Evolutionary conservation across 2,329 filamentous ascomycete species (phyloP), one percentile per base, ranked within the genome.

Genomic region (Aspergillus sp.): DNA sequence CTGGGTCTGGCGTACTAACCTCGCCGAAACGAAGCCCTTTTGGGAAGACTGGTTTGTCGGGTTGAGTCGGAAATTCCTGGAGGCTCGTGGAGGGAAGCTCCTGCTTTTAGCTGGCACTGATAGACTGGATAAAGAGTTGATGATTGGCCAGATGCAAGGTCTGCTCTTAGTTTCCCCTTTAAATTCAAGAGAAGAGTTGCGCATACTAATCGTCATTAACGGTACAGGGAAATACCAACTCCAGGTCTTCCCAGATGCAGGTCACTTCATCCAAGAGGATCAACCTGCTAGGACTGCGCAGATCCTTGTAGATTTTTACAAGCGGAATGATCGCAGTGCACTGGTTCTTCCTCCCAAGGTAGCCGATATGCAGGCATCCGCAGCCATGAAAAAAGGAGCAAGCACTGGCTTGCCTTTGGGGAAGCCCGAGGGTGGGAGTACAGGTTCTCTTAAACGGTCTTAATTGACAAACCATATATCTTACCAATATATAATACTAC

Each of bases 111-210:
- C 93, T 3, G 93, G 93, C 17, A 96, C 93, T 11, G 93, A 97
- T 76, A 82, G 93, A 48, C 74, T 97, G 56, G 93, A 97, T 71
- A 96, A 90, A 63, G 93, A 96, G 69, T 77, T 97, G 68, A 96
- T 91, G 74, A 96, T 97, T 72, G 93, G 93, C 15, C 93, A 97
- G 76, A 97, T 97, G 93, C 93, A 97, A 80, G 93, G 91, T 89
- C 78, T 65, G 74, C 69, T 54, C 57, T 43, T 47, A 39, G n/a
- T n/a, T 38, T 26, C 3, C 11, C 8, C 30, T 56, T 30, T 7
- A 2, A 24, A 44, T 44, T 22, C 32, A 17, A n/a, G 13, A 15
- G 51, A 22, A 24, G 45, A 55, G 7, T 12, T 18, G 24, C 38
- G n/a, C 11, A 26, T n/a, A 36, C 26, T 26, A 24, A 38, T 41